phyloP scores from a whole-genome alignment of 345 rosid species.

The Euphorbia peplus region DNA sequence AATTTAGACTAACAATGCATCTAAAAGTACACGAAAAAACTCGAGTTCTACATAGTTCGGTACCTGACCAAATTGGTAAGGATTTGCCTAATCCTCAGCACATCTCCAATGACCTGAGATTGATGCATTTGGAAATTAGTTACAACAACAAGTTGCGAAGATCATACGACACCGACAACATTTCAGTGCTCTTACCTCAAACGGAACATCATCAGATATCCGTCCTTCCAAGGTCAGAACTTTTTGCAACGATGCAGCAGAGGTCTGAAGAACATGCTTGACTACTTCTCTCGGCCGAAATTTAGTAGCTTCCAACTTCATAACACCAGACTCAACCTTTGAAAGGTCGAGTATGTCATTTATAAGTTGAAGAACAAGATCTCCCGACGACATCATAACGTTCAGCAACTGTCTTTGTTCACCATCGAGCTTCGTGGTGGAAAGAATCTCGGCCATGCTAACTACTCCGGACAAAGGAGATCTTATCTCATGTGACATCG shows the following conservation, averaged over 20 bases:
- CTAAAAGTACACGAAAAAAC: neutral
- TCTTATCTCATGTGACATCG: constrained; percentile 98
- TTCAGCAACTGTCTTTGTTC: constrained; percentile 75
- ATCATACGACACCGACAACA: neutral
- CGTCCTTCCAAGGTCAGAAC: constrained; percentile 74
- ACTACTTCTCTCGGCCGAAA: constrained; percentile 92
- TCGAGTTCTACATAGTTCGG: neutral
- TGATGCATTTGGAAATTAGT: neutral
- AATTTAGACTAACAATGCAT: neutral
- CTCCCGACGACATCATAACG: constrained; percentile 97
- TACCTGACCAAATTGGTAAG: constrained; percentile 96
- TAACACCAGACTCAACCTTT: constrained; percentile 97
- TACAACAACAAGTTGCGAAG: neutral
- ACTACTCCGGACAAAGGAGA: constrained; percentile 92
- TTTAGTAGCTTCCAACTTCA: constrained; percentile 94
- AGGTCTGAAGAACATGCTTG: constrained; percentile 90
- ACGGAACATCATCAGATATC: constrained; percentile 83
- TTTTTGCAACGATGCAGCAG: constrained; percentile 86
- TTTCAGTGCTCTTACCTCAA: constrained; percentile 46
- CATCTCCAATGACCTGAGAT: constrained; percentile 88
- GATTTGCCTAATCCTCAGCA: constrained; percentile 87
- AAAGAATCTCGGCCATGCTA: constrained; percentile 94
- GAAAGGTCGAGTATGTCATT: constrained; percentile 97
- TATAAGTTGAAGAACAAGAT: constrained; percentile 87
- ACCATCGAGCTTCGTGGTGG: constrained; percentile 63